These are phyloP conservation scores for Aspergillus quadrilineatus DNA, from an alignment of 2,329 filamentous ascomycete genomes.

Conservation along the genomic window DNA sequence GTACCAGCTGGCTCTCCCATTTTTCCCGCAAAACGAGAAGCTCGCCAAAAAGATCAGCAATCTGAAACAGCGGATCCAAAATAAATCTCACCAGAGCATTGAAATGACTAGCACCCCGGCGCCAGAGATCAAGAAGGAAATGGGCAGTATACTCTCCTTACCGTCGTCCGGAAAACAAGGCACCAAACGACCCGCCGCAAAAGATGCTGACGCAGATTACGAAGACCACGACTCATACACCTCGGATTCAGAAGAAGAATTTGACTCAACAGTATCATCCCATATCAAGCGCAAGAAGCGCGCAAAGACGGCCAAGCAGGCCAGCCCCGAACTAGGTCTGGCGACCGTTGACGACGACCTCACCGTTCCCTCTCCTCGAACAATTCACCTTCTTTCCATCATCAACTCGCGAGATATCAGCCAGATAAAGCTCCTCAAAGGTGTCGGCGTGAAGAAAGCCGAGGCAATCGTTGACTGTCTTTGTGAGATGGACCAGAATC, in stretches of 20 bases:
- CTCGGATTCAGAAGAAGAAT: conserved; percentile 32
- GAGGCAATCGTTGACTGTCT: conserved; percentile 50
- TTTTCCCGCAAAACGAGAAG: conserved; percentile 83
- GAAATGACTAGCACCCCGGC: conserved; percentile 17
- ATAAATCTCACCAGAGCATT: conserved; percentile 21
- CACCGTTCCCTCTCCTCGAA: conserved; percentile 40
- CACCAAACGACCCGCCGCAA: conserved; percentile 28
- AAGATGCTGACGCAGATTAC: conserved; percentile 35
- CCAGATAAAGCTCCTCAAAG: conserved; percentile 48
- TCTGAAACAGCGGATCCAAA: conserved; percentile 52
- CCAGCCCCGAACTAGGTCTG: conserved; percentile 16
- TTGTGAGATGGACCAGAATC: conserved; percentile 41
- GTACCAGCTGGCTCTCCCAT: conserved; percentile 80
- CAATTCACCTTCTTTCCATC: conserved; percentile 44
- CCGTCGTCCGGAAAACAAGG: conserved; percentile 25
- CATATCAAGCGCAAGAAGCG: conserved; percentile 31
- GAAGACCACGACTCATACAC: conserved; percentile 24
- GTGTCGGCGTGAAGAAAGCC: conserved; percentile 49
- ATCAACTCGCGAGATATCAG: conserved; percentile 48
- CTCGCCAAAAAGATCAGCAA: conserved; percentile 57
- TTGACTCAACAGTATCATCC: conserved; percentile 17
- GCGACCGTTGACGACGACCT: conserved; percentile 22
- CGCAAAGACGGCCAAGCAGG: conserved; percentile 17
- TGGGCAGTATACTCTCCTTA: conserved; percentile 36
- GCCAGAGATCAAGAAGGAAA: conserved; percentile 22